These are phyloP conservation scores for Tolypocladium endophyticum DNA, from an alignment of 2,329 filamentous ascomycete genomes.

Conservation along the genomic window DNA sequence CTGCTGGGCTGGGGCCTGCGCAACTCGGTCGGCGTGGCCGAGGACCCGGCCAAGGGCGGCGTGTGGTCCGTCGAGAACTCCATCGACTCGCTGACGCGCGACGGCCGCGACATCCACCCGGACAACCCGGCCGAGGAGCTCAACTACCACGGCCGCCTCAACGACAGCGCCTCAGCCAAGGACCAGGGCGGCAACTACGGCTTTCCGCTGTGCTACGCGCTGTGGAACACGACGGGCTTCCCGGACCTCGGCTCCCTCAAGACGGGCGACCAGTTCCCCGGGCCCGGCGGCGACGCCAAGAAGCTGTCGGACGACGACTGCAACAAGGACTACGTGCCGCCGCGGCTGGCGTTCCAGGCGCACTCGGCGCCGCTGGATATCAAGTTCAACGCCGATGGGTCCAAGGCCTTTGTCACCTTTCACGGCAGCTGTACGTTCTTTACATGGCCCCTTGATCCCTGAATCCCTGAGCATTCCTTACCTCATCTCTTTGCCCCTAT, in stretches of 20 bases:
- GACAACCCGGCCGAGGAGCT: slow-evolving; percentile 66
- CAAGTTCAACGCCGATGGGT: slow-evolving; percentile 49
- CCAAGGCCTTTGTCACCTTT: slow-evolving; percentile 56
- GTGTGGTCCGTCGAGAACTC: slow-evolving; percentile 60
- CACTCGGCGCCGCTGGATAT: slow-evolving; percentile 66
- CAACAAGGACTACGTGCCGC: slow-evolving; percentile 29
- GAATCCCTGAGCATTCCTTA: neutral
- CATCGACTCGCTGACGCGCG: slow-evolving; percentile 50
- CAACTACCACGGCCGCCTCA: slow-evolving; percentile 57
- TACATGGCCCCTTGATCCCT: neutral
- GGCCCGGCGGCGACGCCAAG: slow-evolving; percentile 16
- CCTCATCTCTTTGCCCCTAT: neutral
- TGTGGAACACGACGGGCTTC: slow-evolving; percentile 44
- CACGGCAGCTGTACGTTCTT: slow-evolving; percentile 56
- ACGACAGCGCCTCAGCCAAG: slow-evolving; percentile 14
- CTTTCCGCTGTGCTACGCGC: slow-evolving; percentile 59
- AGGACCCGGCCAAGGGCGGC: slow-evolving; percentile 42
- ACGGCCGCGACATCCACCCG: slow-evolving; percentile 49
- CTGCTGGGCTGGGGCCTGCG: slow-evolving; percentile 58
- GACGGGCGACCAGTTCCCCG: slow-evolving; percentile 40
- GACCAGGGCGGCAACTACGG: slow-evolving; percentile 48
- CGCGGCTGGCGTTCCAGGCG: slow-evolving; percentile 48
- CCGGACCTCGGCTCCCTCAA: slow-evolving; percentile 29
- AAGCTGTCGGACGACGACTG: slow-evolving; percentile 33
- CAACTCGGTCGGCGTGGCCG: slow-evolving; percentile 62